phyloP scores from a whole-genome alignment of 306 rosid species.

The Lathyrus aphaca region DNA sequence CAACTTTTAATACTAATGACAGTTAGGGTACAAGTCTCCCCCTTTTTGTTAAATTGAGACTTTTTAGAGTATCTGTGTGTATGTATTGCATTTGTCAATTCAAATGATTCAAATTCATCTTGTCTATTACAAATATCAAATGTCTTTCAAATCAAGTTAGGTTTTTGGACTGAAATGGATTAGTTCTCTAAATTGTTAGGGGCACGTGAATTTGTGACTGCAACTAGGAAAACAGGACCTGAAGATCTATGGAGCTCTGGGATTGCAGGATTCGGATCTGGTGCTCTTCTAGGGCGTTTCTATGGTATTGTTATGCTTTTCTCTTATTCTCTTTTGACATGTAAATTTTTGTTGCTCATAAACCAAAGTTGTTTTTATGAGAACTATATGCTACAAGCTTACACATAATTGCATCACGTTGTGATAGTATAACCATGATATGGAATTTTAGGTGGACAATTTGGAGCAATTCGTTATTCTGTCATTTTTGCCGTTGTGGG shows the following conservation, averaged over 20 bases:
- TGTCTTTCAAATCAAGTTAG: constrained; percentile 5
- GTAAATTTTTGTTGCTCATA: constrained; percentile 1
- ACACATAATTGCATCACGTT: neutral
- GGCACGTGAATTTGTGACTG: constrained; percentile 72
- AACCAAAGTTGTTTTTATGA: neutral
- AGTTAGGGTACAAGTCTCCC: no score
- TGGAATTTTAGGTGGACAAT: constrained; percentile 68
- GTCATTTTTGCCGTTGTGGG: constrained; percentile 69
- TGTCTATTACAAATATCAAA: neutral
- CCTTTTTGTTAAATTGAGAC: no score
- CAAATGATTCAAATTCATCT: constrained; percentile 21
- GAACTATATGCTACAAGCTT: constrained; percentile 24
- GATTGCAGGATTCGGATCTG: constrained; percentile 81
- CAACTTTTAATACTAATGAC: no score
- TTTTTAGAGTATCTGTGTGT: no score
- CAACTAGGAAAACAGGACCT: constrained; percentile 71
- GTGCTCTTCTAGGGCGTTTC: constrained; percentile 89
- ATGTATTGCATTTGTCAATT: no score
- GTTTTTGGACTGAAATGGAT: constrained; percentile 29
- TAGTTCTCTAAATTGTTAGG: constrained; percentile 50
- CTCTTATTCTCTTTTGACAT: constrained; percentile 10
- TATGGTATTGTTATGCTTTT: constrained; percentile 62
- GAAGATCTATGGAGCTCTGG: constrained; percentile 76
- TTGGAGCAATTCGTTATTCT: constrained; percentile 76
- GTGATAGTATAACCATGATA: neutral